phyloP scores from a whole-genome alignment of 306 rosid genomes.

The Phaseolus lunatus region DNA sequence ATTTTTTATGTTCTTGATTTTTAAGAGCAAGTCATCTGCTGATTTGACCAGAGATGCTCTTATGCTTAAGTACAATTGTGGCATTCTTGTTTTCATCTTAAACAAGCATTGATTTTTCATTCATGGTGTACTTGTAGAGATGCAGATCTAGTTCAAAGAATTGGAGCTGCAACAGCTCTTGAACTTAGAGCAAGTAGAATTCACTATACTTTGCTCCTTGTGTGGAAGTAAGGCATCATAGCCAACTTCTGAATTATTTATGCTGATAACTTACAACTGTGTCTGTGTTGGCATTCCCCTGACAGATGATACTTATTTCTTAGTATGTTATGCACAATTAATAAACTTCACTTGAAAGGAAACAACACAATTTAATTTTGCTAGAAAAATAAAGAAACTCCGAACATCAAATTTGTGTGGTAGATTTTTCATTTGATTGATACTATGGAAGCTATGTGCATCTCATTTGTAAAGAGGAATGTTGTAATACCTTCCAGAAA shows the following conservation, averaged over 20 bases:
- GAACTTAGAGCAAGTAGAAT: slow-evolving; percentile 82
- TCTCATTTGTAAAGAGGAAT: neutral
- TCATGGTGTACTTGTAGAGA: slow-evolving; percentile 52
- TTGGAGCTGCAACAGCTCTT: slow-evolving; percentile 74
- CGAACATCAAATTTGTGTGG: neutral
- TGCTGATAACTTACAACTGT: neutral
- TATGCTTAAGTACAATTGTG: too few species aligned
- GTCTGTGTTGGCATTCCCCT: neutral
- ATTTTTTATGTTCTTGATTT: too few species aligned
- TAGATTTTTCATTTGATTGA: neutral
- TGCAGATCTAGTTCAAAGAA: slow-evolving; percentile 68
- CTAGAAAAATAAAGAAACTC: neutral
- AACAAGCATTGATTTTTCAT: too few species aligned
- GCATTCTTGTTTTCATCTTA: too few species aligned
- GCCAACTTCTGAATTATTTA: neutral
- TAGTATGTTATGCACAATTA: slow-evolving; percentile 3
- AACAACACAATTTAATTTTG: neutral
- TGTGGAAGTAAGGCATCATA: slow-evolving; percentile 66
- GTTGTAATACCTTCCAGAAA: neutral
- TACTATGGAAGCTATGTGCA: neutral
- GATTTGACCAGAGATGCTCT: too few species aligned
- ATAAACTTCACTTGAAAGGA: neutral
- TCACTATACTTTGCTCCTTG: slow-evolving; percentile 76
- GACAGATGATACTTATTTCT: neutral
- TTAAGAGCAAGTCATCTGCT: too few species aligned